Evolutionary conservation across 495 filamentous ascomycete genomes (phyloP).

Genomic region (Aspergillus nanangensis): DNA sequence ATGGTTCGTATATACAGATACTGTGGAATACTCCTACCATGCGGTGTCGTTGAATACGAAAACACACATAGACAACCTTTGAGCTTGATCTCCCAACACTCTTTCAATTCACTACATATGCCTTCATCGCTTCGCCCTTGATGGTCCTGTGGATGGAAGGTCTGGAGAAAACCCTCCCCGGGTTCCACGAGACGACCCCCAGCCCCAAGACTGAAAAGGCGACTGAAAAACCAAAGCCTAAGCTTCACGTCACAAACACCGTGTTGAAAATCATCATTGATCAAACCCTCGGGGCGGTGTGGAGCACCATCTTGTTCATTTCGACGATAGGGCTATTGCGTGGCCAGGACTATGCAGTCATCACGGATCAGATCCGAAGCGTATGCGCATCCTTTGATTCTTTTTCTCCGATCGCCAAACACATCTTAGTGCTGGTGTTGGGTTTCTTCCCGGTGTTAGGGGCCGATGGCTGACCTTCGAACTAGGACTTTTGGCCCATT

Average conservation of each 20-base stretch:
- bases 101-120: conserved; percentile 70
- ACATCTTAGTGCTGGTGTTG: too few species aligned
- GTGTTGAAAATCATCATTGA: conserved; percentile 71
- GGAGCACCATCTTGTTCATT: conserved; percentile 73
- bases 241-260: conserved; percentile 65
- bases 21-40: background rate
- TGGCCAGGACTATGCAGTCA: conserved; percentile 20
- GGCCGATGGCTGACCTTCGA: background rate
- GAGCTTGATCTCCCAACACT: conserved; percentile 54
- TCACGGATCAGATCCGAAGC: conserved; percentile 27
- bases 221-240: conserved; percentile 11
- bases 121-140: conserved; percentile 64
- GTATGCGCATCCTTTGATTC: conserved; percentile 13
- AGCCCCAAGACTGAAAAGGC: conserved; percentile 15
- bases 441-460: too few species aligned
- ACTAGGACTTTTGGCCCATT: conserved; percentile 61
- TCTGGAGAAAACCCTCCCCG: conserved; percentile 48
- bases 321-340: conserved; percentile 44
- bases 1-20: too few species aligned
- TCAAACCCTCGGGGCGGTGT: conserved; percentile 67
- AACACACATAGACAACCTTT: conserved; percentile 21
- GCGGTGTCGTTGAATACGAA: conserved; percentile 4
- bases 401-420: too few species aligned
- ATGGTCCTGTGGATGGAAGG: conserved; percentile 74
- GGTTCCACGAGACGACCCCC: conserved; percentile 10